Conservation (phyloP, 768 basidiomycete species). For the Podaxis sp. region DNA sequence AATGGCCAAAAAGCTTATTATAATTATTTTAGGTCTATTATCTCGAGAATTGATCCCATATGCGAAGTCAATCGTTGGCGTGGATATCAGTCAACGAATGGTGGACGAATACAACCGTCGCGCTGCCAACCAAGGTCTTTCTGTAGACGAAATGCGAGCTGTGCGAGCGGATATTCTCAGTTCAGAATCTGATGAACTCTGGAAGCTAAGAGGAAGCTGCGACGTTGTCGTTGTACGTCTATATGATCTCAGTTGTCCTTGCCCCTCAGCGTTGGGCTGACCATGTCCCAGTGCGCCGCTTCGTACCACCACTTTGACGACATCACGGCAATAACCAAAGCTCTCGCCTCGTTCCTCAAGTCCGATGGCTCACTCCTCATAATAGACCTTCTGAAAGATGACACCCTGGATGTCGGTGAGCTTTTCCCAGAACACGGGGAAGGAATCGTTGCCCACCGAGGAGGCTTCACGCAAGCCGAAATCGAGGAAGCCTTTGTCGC, state of each 20-base stretch:
- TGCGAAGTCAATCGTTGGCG: slow-evolving; percentile 64
- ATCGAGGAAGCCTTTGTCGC: slow-evolving; percentile 25
- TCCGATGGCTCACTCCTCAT: slow-evolving; percentile 58
- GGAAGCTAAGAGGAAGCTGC: slow-evolving; percentile 56
- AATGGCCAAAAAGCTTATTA: background rate
- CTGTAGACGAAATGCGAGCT: slow-evolving; percentile 66
- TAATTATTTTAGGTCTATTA: slow-evolving; percentile 51
- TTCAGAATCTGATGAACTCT: slow-evolving; percentile 40
- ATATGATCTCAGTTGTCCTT: background rate
- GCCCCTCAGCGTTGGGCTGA: background rate
- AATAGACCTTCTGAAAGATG: slow-evolving; percentile 43
- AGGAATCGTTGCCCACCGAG: slow-evolving; percentile 28
- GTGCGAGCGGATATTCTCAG: slow-evolving; percentile 40
- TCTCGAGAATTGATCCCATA: slow-evolving; percentile 61
- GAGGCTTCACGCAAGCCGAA: slow-evolving; percentile 28
- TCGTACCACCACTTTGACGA: slow-evolving; percentile 65
- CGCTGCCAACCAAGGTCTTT: slow-evolving; percentile 60
- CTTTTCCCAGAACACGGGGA: slow-evolving; percentile 25
- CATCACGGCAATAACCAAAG: slow-evolving; percentile 45
- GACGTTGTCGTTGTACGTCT: slow-evolving; percentile 67
- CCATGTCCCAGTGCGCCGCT: slow-evolving; percentile 48
- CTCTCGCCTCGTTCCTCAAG: slow-evolving; percentile 50
- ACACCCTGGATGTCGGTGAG: slow-evolving; percentile 18
- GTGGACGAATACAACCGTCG: slow-evolving; percentile 66
- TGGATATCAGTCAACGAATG: slow-evolving; percentile 73